Conservation (phyloP, 1,284 basidiomycete genomes). For the Cryptococcus jaspeensis region DNA sequence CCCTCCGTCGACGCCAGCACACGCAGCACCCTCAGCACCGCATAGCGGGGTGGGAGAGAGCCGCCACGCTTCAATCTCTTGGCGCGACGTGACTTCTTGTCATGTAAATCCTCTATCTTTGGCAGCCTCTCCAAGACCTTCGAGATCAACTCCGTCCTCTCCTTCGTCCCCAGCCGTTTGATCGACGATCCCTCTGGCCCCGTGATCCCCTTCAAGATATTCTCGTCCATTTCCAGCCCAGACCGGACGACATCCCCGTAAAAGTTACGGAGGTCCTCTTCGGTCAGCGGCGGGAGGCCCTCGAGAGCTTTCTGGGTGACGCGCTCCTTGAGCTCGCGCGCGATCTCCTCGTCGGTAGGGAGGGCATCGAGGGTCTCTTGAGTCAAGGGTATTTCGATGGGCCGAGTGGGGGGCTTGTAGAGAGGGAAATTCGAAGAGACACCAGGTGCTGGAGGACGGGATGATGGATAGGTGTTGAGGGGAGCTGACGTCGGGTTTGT, state of each 20-base stretch:
- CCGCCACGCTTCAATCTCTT: no score
- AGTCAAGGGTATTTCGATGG: constrained; percentile 7
- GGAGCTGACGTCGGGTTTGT: neutral
- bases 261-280: constrained; percentile 33
- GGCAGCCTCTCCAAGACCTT: constrained; percentile 1
- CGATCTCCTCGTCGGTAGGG: constrained; percentile 21
- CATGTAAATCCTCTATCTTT: no score
- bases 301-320: constrained; percentile 20
- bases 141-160: constrained; percentile 8
- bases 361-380: constrained; percentile 14
- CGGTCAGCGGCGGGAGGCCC: constrained; percentile 23
- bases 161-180: neutral
- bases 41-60: neutral
- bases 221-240: constrained; percentile 11
- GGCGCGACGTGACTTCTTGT: no score
- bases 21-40: constrained; percentile 2
- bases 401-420: constrained; percentile 8
- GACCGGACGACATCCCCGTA: constrained; percentile 34
- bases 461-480: neutral
- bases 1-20: constrained; percentile 1
- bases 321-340: constrained; percentile 19
- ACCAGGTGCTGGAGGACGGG: constrained; percentile 3
- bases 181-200: neutral
- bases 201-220: neutral
- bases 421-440: constrained; percentile 11